Evolutionary conservation across 805 yeast species (phyloP), one percentile per base, ranked within the genome.

Genomic region (Metschnikowia cerradonensis): DNA sequence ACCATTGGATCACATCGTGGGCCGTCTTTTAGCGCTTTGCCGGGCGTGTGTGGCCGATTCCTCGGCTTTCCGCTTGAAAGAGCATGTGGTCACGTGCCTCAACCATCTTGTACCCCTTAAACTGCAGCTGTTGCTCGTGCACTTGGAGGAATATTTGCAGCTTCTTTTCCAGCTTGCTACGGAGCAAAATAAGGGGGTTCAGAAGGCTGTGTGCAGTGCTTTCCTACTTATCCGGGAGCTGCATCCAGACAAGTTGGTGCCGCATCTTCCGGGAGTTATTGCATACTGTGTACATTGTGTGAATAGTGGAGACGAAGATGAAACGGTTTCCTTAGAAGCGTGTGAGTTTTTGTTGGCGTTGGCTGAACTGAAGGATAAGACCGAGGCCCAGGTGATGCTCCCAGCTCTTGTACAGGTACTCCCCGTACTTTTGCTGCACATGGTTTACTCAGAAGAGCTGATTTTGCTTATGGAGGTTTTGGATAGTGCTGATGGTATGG

Each of bases 371-470:
- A 50, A 54, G 19, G 55, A 55, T 20, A 46, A 44, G 38, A 54
- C 54, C 4, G 57, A 64, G 37, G 53, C 54, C 32, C 48, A 55
- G 11, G 64, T 81, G 3, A 75, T 90, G 50, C 68, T 69, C 50
- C 84, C 86, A 1, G 81, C 80, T 56, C 72, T 94, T 41, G 72
- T 75, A 2, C 65, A 70, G 15, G 82, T 94, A 13, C 64, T 92
- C n/a, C 97, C 98, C 1, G 82, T 83, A 0, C 69, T 94, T 31
- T 71, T 94, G 43, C 76, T 79, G 41, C 84, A 86, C 54, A 90
- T 94, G 96, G 95, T 87, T 14, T 92, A 88, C 65, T 82, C 91
- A 6, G 95, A 89, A 54, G 86, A 83, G 65, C 96, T 90, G 54
- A 77, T 89, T 26, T 75, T 85, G 51, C 64, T 81, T 52, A 77